Evolutionary conservation across 2,329 filamentous ascomycete genomes (phyloP), one percentile per base, ranked within the genome.

Genomic region (Beauveria rudraprayagi): DNA sequence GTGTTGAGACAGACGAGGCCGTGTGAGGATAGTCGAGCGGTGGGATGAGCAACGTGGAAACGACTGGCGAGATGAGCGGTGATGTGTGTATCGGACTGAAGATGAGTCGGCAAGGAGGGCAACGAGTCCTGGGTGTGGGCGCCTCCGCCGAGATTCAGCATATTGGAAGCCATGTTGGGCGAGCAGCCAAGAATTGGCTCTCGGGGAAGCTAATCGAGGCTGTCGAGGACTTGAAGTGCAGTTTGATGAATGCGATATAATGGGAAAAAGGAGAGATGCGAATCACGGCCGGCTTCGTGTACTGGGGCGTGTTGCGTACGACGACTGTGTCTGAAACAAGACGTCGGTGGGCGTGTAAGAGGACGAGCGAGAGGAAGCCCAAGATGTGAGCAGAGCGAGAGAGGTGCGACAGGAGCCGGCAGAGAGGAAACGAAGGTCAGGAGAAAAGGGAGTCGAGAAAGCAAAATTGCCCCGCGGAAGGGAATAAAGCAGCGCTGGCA

Each of bases 1-100:
- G 92, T 99, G 78, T 99, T 99, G 65, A 99, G 80, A 57, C 90
- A 89, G 70, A 99, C 88, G 67, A 97, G 82, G 54, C 89, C 94
- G 72, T 97, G 92, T 1, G 92, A 96, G 1, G 92, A 97, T 19
- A 99, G 84, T 54, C 86, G 85, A 58, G 94, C 91, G 0, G 92
- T 96, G 10, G 94, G 92, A 62, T 94, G 79, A 59, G 90, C 89
- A 58, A 95, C 89, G 77, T 99, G 94, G 75, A 96, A 99, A 59
- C 93, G 91, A 73, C 84, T 91, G 67, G 90, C 91, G 64, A 94
- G 83, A 73, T 93, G 90, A 57, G 88, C 88, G 3, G 90, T 94
- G 66, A 93, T 79, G 70, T 91, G 87, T 51, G 88, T 89, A 69
- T 91, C 88, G 67, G 86, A 87, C 76, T 92, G 88, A 56, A 87